Evolutionary conservation across 129 eudicot genomes (phyloP), one percentile per base, ranked within the genome.

Genomic region (Artemisia argyi): DNA sequence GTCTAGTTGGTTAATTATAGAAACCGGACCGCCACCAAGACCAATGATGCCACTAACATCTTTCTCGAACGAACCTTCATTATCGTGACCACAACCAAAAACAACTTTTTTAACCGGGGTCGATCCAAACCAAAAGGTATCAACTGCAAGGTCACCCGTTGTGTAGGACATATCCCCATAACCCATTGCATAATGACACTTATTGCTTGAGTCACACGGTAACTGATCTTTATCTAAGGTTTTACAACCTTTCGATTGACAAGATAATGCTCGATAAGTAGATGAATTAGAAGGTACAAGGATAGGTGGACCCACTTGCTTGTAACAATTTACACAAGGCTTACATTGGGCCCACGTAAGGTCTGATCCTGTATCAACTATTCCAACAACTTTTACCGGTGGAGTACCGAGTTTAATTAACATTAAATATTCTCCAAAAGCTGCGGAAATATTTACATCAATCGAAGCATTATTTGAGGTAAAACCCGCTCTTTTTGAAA

Each of bases 341-440:
- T 48, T 13, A 69, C 97, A 91, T 22, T 88, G 96, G 17, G 79
- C 77, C 77, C 97, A 88, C 0, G 85, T 71, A 17, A 91, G 74
- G 46, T 91, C 96, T 6, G 91, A 84, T 18, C 97, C 97, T 0
- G 93, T 88, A 59, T 91, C 97, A 2, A 72, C 96, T 8, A 88
- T 71, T 15, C 60, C 93, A 1, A 77, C 18, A 18, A 57, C 76
- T 20, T 65, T 14, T 13, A 85, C 51, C 0, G 97, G 84, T 4
- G 97, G 97, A 47, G 80, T 88, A 1, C 97, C 97, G 1, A 91
- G 61, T 9, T 73, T 17, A 19, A 86, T 26, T 26, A 63, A 61
- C 93, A 88, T 88, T 35, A 88, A 51, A 66, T 86, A 88, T 32
- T 83, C 96, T 2, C 90, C 92, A 0, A 60, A 47, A 39, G 14